These are phyloP conservation scores for Diplodia intermedia DNA, from an alignment of 2,329 filamentous ascomycete genomes.

Conservation along the genomic window DNA sequence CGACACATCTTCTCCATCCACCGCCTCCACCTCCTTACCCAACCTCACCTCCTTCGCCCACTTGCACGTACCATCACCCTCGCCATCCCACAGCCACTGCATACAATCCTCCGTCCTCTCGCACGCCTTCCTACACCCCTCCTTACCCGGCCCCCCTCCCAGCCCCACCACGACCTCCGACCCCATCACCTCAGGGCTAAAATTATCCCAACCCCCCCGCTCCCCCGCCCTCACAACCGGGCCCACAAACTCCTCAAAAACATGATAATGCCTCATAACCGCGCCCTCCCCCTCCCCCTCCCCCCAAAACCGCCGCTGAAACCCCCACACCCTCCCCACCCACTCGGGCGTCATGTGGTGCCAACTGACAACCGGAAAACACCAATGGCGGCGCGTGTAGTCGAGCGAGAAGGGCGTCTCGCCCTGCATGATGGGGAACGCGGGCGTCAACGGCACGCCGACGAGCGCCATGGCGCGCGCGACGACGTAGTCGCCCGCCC, in stretches of 20 bases:
- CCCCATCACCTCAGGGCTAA: conserved; percentile 38
- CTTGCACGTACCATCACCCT: conserved; percentile 38
- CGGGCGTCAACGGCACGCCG: conserved; percentile 44
- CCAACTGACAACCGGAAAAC: conserved; percentile 52
- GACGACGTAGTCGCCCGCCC: conserved; percentile 50
- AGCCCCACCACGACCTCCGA: conserved; percentile 34
- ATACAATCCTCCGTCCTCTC: conserved; percentile 40
- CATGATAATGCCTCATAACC: conserved; percentile 40
- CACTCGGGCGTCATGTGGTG: conserved; percentile 49
- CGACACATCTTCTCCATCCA: conserved; percentile 17
- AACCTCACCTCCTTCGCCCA: conserved; percentile 41
- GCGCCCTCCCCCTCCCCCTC: neutral
- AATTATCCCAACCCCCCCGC: conserved; percentile 44
- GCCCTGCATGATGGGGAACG: conserved; percentile 56
- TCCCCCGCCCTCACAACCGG: conserved; percentile 40
- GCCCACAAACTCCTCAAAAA: conserved; percentile 46
- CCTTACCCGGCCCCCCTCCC: conserved; percentile 34
- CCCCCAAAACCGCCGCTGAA: conserved; percentile 41
- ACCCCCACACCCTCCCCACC: conserved; percentile 49
- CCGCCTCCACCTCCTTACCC: conserved; percentile 39
- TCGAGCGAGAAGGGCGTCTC: conserved; percentile 53
- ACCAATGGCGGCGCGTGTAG: conserved; percentile 50
- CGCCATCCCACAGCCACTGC: conserved; percentile 45
- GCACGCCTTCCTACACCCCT: conserved; percentile 37
- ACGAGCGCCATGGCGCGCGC: conserved; percentile 37